A percentile compares a stretch with the other conserved stretches of the same genome.
phyloP scores from a whole-genome alignment of 345 rosid genomes.

The Euclidium syriacum region DNA sequence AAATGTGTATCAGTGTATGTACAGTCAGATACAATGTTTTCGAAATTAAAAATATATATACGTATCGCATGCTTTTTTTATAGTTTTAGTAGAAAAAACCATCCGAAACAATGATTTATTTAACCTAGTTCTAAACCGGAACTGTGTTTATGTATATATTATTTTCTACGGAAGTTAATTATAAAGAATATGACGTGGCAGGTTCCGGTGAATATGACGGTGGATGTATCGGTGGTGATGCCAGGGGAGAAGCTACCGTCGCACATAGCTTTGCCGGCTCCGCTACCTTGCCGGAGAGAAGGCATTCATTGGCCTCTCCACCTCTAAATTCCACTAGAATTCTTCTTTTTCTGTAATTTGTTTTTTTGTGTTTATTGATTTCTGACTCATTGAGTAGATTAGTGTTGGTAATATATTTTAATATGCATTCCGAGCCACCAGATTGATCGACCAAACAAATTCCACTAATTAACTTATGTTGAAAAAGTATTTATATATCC shows the following conservation, averaged over 20 bases:
- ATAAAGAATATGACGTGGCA: conserved; percentile 14
- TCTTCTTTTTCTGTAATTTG: background rate
- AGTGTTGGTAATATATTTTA: background rate
- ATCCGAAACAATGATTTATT: no score
- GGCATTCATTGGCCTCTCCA: conserved; percentile 58
- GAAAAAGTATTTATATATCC: background rate
- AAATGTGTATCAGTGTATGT: background rate
- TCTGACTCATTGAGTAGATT: conserved; percentile 7
- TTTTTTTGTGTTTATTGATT: background rate
- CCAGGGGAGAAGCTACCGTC: conserved; percentile 78
- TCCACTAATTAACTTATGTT: background rate
- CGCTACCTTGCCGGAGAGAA: conserved; percentile 86
- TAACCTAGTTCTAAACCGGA: no score
- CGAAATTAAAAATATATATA: background rate
- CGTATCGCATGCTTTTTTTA: background rate
- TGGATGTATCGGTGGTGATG: conserved; percentile 79
- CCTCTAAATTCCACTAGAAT: background rate
- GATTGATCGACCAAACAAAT: background rate
- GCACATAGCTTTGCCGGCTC: conserved; percentile 79
- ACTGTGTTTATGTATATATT: no score
- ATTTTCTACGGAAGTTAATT: no score
- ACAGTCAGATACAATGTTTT: no score
- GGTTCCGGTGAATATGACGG: conserved; percentile 38
- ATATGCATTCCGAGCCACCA: background rate
- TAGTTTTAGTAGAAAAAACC: no score